Conservation (phyloP, 306 rosid species). For the Ziziphus jujuba region DNA sequence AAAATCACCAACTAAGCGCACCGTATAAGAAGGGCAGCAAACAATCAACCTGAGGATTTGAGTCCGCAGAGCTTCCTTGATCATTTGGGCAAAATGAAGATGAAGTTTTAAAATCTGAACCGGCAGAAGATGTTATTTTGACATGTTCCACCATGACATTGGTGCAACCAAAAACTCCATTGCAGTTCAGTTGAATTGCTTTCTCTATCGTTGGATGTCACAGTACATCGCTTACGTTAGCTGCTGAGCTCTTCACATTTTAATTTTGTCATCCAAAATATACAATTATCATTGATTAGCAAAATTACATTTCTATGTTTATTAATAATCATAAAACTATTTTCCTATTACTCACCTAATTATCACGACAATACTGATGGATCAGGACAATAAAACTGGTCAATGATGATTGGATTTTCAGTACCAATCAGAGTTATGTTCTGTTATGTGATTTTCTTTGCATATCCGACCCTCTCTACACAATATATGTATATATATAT, state of each 20-base stretch:
- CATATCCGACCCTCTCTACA: constrained; percentile 6
- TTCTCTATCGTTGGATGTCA: constrained; percentile 19
- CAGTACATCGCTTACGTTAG: constrained; percentile 14
- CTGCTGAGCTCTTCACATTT: constrained; percentile 22
- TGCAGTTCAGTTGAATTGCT: constrained; percentile 24
- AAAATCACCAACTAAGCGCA: no score
- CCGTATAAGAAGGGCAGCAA: no score
- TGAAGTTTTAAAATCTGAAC: no score
- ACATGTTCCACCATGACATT: constrained; percentile 19
- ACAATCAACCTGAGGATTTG: neutral
- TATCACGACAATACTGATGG: neutral
- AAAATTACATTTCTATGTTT: no score
- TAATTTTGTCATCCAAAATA: no score
- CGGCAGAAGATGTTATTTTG: constrained; percentile 6
- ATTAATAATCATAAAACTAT: neutral
- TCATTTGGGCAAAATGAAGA: no score
- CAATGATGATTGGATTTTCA: constrained; percentile 6
- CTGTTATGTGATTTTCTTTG: neutral
- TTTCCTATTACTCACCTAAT: neutral
- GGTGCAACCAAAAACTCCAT: constrained; percentile 5
- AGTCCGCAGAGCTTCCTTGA: constrained; percentile 6
- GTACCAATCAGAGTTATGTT: no score
- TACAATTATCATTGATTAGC: no score
- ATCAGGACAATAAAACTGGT: constrained; percentile 3
- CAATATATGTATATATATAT: no score